Evolutionary conservation across 2,329 filamentous ascomycete species (phyloP).

Genomic region (Fusarium robinianum): DNA sequence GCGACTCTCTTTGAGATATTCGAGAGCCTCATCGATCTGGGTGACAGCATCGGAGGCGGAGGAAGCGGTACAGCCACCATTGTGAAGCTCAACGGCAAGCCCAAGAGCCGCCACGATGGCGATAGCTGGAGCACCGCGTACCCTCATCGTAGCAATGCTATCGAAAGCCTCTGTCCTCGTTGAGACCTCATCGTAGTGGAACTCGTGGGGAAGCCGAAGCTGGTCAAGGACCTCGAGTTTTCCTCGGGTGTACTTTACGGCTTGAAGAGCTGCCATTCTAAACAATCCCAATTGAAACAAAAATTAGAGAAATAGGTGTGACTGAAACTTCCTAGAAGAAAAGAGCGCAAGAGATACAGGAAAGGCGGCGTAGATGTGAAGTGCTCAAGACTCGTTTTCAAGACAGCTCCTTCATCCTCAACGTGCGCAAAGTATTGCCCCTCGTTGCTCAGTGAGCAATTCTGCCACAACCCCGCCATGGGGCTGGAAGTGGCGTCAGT

Average conservation of each 20-base stretch:
- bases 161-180: constrained; percentile 78
- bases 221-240: constrained; percentile 80
- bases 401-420: background rate
- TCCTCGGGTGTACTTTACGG: constrained; percentile 75
- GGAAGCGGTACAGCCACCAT: constrained; percentile 51
- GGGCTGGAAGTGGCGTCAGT: constrained; percentile 25
- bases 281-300: background rate
- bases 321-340: background rate
- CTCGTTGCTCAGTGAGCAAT: constrained; percentile 41
- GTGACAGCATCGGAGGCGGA: constrained; percentile 62
- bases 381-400: constrained; percentile 5
- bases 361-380: background rate
- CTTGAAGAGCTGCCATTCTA: constrained; percentile 66
- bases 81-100: constrained; percentile 80
- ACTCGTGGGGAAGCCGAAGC: constrained; percentile 78
- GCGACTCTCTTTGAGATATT: constrained; percentile 85
- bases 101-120: constrained; percentile 95
- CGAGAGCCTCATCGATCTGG: constrained; percentile 76
- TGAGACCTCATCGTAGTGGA: constrained; percentile 74
- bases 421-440: constrained; percentile 29
- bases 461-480: constrained; percentile 41
- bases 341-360: background rate
- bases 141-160: constrained; percentile 79
- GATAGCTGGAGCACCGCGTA: constrained; percentile 86
- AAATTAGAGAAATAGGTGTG: background rate